phyloP scores from a whole-genome alignment of 2,329 filamentous ascomycete genomes.

The Hortaea werneckii region DNA sequence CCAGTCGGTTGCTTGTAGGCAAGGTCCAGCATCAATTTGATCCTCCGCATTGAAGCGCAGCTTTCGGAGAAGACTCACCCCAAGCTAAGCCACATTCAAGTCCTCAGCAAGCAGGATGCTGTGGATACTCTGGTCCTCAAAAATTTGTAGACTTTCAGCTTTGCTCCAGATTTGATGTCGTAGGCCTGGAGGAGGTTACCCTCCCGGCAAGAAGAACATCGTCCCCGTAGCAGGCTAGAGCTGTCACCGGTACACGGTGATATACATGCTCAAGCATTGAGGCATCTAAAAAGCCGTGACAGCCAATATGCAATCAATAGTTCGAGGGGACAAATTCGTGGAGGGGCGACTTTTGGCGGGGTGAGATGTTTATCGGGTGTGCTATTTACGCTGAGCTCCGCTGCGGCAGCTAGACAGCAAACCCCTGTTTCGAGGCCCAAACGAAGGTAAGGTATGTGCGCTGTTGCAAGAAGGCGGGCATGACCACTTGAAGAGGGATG shows the following conservation, averaged over 20 bases:
- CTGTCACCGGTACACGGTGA: conserved; percentile 34
- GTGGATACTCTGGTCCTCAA: conserved; percentile 62
- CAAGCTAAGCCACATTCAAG: conserved; percentile 44
- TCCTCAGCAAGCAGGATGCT: conserved; percentile 48
- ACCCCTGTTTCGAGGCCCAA: too few relatives aligned
- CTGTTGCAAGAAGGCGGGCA: too few relatives aligned
- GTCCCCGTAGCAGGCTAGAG: conserved; percentile 28
- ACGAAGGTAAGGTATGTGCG: too few relatives aligned
- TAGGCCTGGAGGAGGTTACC: conserved; percentile 34
- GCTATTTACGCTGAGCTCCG: too few relatives aligned
- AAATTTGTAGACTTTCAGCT: conserved; percentile 40
- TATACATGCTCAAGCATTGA: conserved; percentile 22
- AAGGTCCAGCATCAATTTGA: conserved; percentile 24
- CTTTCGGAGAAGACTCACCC: conserved; percentile 41
- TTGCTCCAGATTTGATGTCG: conserved; percentile 14
- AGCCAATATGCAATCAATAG: too few relatives aligned
- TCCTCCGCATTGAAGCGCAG: conserved; percentile 3
- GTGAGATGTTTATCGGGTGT: too few relatives aligned
- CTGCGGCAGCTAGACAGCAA: too few relatives aligned
- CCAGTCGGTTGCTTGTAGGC: conserved; percentile 58
- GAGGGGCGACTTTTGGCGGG: too few relatives aligned
- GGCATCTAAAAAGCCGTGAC: background rate
- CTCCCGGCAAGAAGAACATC: conserved; percentile 33
- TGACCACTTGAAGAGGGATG: too few relatives aligned
- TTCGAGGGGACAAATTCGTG: too few relatives aligned